Evolutionary conservation across 768 basidiomycete genomes (phyloP).

Genomic region (Mycena filopes): DNA sequence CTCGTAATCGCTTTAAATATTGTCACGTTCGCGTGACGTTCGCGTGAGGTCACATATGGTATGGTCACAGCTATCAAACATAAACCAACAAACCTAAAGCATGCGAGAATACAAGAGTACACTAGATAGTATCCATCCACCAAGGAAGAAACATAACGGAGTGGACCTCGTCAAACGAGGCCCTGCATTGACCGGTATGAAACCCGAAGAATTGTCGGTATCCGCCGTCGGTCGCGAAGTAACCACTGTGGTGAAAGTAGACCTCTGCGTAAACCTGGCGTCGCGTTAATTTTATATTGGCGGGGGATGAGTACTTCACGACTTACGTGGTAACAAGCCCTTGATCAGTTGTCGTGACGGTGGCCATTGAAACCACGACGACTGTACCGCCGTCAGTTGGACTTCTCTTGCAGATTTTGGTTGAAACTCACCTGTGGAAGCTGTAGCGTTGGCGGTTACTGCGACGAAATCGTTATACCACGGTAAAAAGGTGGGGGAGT

Average conservation of each 20-base stretch:
- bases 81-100: background rate
- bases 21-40: too few species aligned
- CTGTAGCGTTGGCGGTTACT: conserved; percentile 31
- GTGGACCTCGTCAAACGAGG: background rate
- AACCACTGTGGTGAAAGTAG: conserved; percentile 27
- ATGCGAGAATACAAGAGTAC: conserved; percentile 21
- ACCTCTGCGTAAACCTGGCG: conserved; percentile 26
- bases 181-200: conserved; percentile 36
- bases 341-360: conserved; percentile 34
- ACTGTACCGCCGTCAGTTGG: conserved; percentile 10
- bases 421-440: conserved; percentile 26
- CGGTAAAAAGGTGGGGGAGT: background rate
- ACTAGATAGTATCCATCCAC: conserved; percentile 17
- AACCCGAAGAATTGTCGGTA: conserved; percentile 30
- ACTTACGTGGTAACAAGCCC: conserved; percentile 38
- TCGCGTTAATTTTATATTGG: background rate
- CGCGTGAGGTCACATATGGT: too few species aligned
- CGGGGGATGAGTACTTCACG: background rate
- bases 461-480: conserved; percentile 23
- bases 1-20: too few species aligned
- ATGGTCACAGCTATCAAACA: too few species aligned
- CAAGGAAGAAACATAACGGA: conserved; percentile 14
- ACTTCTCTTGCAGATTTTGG: background rate
- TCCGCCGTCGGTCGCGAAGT: background rate
- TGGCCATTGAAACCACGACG: conserved; percentile 35